A percentile compares a stretch with the other conserved stretches of the same genome.
Conservation (phyloP, 768 basidiomycete species). For the Leccinum barrowsii region DNA sequence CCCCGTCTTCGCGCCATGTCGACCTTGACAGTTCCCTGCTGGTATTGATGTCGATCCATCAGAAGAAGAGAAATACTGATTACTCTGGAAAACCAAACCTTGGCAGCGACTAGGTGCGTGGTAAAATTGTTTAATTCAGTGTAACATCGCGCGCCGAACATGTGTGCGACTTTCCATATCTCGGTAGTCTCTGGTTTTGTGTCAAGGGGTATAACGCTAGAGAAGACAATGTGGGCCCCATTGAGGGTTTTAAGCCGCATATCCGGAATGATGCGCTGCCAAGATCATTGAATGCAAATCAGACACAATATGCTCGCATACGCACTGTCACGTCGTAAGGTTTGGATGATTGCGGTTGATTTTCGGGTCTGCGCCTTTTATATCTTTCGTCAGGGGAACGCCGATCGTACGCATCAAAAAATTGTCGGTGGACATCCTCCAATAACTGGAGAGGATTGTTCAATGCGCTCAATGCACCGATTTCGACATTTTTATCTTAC, state of each 20-base stretch:
- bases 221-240: constrained; percentile 84
- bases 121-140: constrained; percentile 61
- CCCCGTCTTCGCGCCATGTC: constrained; percentile 75
- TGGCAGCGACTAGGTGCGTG: constrained; percentile 91
- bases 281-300: constrained; percentile 1
- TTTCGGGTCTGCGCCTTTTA: constrained; percentile 26
- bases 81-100: constrained; percentile 44
- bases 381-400: constrained; percentile 26
- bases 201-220: constrained; percentile 92
- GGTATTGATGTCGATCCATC: neutral
- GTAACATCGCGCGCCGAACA: constrained; percentile 84
- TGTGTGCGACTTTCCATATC: constrained; percentile 80
- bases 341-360: constrained; percentile 27
- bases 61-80: constrained; percentile 5
- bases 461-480: neutral
- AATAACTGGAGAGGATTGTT: constrained; percentile 54
- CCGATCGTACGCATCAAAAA: constrained; percentile 66
- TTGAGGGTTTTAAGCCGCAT: constrained; percentile 74
- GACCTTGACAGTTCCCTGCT: constrained; percentile 92
- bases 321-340: constrained; percentile 77
- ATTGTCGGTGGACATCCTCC: constrained; percentile 71
- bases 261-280: constrained; percentile 78
- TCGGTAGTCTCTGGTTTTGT: constrained; percentile 74
- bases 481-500: constrained; percentile 38
- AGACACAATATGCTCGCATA: constrained; percentile 6